phyloP scores from a whole-genome alignment of 495 filamentous ascomycete genomes.

The Penicillium cinerascens region DNA sequence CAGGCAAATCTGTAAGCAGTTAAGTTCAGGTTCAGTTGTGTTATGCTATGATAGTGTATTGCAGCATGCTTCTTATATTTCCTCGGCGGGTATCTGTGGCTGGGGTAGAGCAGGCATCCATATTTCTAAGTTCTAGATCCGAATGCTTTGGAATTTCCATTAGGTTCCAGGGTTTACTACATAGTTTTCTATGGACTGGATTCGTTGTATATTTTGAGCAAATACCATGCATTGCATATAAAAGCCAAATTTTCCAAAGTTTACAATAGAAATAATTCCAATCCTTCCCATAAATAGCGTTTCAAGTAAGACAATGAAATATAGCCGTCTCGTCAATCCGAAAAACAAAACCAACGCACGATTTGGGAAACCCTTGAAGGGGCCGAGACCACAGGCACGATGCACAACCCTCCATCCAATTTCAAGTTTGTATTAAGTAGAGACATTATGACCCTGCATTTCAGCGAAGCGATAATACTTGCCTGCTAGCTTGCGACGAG shows the following conservation, averaged over 20 bases:
- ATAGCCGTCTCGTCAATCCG: too few species aligned
- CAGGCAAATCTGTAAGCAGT: constrained; percentile 8
- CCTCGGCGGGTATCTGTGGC: neutral
- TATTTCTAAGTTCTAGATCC: neutral
- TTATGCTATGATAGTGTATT: neutral
- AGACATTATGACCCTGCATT: constrained; percentile 9
- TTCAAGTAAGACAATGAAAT: too few species aligned
- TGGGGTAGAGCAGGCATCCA: neutral
- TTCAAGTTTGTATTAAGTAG: neutral
- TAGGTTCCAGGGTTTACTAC: neutral
- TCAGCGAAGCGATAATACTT: constrained; percentile 16
- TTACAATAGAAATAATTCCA: too few species aligned
- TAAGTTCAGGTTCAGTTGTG: neutral
- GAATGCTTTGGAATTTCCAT: neutral
- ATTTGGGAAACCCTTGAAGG: neutral
- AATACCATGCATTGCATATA: neutral
- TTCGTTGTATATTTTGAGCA: neutral
- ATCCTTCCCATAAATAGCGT: too few species aligned
- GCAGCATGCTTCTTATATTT: neutral
- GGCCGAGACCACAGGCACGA: neutral
- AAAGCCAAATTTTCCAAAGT: too few species aligned
- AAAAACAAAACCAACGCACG: neutral
- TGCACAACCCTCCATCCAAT: neutral
- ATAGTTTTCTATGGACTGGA: neutral
- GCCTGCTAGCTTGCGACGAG: constrained; percentile 11